phyloP scores from a whole-genome alignment of 2,329 filamentous ascomycete genomes.

The Chaetomiaceae sp. region DNA sequence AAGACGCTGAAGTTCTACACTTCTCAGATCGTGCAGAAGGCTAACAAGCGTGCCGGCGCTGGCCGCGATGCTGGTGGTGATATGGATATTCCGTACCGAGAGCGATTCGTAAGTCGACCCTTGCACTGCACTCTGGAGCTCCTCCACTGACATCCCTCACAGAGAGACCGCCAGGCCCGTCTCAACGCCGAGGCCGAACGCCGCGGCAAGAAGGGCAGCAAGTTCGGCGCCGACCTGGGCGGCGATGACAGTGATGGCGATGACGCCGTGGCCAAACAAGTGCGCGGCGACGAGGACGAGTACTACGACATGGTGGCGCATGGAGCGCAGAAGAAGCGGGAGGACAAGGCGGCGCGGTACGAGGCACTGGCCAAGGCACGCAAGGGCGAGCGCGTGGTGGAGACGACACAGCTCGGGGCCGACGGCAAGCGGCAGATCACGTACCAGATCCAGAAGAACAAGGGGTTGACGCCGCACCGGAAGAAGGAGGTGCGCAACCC shows the following conservation, averaged over 20 bases:
- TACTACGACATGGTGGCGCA: slow-evolving; percentile 89
- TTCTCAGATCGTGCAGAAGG: slow-evolving; percentile 92
- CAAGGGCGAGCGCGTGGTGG: slow-evolving; percentile 59
- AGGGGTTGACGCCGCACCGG: slow-evolving; percentile 81
- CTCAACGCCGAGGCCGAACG: slow-evolving; percentile 85
- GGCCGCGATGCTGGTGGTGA: slow-evolving; percentile 74
- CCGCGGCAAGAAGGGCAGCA: slow-evolving; percentile 64
- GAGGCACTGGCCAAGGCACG: slow-evolving; percentile 57
- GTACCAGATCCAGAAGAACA: slow-evolving; percentile 96
- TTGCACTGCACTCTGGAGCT: neutral
- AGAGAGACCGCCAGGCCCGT: slow-evolving; percentile 74
- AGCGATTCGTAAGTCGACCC: slow-evolving; percentile 55
- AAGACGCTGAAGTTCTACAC: slow-evolving; percentile 97
- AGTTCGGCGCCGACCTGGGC: slow-evolving; percentile 62
- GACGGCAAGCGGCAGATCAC: slow-evolving; percentile 91
- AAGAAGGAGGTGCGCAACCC: slow-evolving; percentile 96
- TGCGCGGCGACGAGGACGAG: slow-evolving; percentile 56
- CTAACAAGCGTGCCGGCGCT: slow-evolving; percentile 73
- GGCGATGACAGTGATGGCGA: slow-evolving; percentile 64
- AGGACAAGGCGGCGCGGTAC: slow-evolving; percentile 61
- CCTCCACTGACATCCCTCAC: slow-evolving; percentile 8
- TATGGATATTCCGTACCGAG: slow-evolving; percentile 79
- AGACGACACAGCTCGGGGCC: slow-evolving; percentile 65
- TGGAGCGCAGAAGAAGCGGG: slow-evolving; percentile 63
- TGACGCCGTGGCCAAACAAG: slow-evolving; percentile 50